Conservation (phyloP, 495 filamentous ascomycete species). For the Penicillium paradoxum region DNA sequence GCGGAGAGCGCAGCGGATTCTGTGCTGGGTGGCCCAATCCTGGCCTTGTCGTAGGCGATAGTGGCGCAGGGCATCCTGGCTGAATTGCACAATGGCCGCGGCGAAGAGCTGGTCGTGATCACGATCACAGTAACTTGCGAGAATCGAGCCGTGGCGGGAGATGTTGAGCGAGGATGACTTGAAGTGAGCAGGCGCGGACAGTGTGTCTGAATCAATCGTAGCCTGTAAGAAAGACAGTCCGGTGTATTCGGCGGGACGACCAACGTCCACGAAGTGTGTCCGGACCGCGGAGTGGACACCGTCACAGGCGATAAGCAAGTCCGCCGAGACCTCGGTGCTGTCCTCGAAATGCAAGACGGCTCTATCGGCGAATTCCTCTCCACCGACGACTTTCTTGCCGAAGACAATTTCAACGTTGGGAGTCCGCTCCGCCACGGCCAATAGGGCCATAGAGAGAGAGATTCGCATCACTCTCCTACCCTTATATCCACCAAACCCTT, state of each 20-base stretch:
- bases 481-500: conserved; percentile 41
- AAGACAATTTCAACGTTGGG: conserved; percentile 36
- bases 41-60: conserved; percentile 38
- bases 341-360: conserved; percentile 49
- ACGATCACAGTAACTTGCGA: conserved; percentile 48
- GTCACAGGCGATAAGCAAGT: conserved; percentile 58
- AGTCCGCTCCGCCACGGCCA: conserved; percentile 38
- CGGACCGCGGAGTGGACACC: conserved; percentile 58
- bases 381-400: conserved; percentile 36
- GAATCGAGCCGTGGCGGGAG: conserved; percentile 49
- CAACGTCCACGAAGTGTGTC: conserved; percentile 47
- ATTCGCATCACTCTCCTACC: conserved; percentile 46
- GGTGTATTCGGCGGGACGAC: conserved; percentile 47
- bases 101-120: conserved; percentile 45
- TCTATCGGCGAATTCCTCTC: conserved; percentile 34
- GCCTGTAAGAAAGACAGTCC: conserved; percentile 53
- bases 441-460: conserved; percentile 42
- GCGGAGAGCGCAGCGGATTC: conserved; percentile 37
- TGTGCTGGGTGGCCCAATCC: conserved; percentile 43
- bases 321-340: conserved; percentile 41
- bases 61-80: conserved; percentile 30
- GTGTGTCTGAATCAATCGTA: conserved; percentile 28
- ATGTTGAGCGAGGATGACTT: conserved; percentile 45
- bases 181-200: conserved; percentile 39
- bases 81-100: conserved; percentile 50